Evolutionary conservation across 345 rosid species (phyloP).

Genomic region (Bruguiera parviflora): DNA sequence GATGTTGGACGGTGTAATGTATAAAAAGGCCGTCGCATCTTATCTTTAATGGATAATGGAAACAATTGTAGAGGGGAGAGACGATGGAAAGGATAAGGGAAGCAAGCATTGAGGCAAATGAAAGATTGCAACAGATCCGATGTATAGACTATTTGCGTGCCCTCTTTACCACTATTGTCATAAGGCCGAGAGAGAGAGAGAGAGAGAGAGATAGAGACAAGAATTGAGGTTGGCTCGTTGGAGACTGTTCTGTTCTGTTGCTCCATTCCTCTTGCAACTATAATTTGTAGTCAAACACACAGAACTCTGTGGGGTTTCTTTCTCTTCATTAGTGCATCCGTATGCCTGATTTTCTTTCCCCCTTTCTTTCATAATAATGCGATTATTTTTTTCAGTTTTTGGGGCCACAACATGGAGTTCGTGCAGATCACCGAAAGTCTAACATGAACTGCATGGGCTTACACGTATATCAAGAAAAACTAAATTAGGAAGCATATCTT

Average conservation of each 20-base stretch:
- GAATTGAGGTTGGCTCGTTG: conserved; percentile 8
- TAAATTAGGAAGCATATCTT: not conserved
- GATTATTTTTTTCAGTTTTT: not conserved
- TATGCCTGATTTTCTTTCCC: not conserved
- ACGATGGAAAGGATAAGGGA: conserved; percentile 11
- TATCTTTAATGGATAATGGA: conserved; percentile 12
- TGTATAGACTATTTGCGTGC: conserved; percentile 33
- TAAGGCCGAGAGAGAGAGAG: not conserved
- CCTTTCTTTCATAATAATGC: too few species aligned
- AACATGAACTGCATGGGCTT: conserved; percentile 6
- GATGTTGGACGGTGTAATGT: not conserved
- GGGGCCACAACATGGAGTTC: not conserved
- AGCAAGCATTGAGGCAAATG: conserved; percentile 29
- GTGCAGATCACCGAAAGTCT: not conserved
- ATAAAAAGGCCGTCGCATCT: conserved; percentile 5
- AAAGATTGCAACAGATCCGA: conserved; percentile 44
- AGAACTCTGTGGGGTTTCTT: conserved; percentile 29
- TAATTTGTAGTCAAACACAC: conserved; percentile 22
- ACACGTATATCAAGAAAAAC: conserved; percentile 6
- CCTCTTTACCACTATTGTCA: not conserved
- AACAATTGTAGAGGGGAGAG: conserved; percentile 42
- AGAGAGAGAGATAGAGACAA: conserved; percentile 6
- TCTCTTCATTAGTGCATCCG: conserved; percentile 20
- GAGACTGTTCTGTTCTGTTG: conserved; percentile 20
- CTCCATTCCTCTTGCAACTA: conserved; percentile 16